Base-by-base conservation (phyloP, 345 rosid genomes). In the Syzygium aqueum region DNA sequence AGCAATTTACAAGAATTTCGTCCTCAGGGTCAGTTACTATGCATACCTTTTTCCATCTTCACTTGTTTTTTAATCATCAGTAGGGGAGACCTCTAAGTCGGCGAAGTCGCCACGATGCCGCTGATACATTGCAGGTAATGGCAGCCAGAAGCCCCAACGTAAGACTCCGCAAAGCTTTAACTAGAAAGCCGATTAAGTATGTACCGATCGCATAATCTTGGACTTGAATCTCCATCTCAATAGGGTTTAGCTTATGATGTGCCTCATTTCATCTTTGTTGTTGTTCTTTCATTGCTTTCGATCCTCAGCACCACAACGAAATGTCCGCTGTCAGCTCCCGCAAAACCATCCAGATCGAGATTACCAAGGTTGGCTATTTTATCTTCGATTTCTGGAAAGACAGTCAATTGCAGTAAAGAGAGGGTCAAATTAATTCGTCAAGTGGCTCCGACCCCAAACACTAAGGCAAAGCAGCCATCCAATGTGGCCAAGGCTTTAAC, bases 71-170 rank as follows among this genome's bases (percentile, higher is more conserved):
- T 23, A 28, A 53, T 40, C 21, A 28, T 83, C 57, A 12, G 17
- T 37, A 65, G 89, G 19, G 89, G 11, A 67, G 87, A 51, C 28
- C 11, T 51, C 0, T 86, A 43, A 7, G 61, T 6, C 0, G 51
- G 25, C 43, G 67, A 86, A 56, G 16, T 85, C 80, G 14, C 80
- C 25, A n/a, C 13, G 86, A 85, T 83, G 56, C 51, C 88, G 9
- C 37, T 90, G 89, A 86, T 87, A 86, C 43, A 56, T 33, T 59
- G 88, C 88, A 97, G 98, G 98, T 96, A 15, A 95, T 97, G 99
- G 99, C 99, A 85, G 98, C 99, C 12, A 94, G 99, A 86, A 97
- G 99, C 91, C 99, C 99, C 85, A 96, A 90, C 85, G 90, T 96
- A 56, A 91, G 95, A 78, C 94, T 95, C 85, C 90, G 94, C 37